Base-by-base conservation (phyloP, 495 filamentous ascomycete species). In the Aspergillus cristatus region DNA sequence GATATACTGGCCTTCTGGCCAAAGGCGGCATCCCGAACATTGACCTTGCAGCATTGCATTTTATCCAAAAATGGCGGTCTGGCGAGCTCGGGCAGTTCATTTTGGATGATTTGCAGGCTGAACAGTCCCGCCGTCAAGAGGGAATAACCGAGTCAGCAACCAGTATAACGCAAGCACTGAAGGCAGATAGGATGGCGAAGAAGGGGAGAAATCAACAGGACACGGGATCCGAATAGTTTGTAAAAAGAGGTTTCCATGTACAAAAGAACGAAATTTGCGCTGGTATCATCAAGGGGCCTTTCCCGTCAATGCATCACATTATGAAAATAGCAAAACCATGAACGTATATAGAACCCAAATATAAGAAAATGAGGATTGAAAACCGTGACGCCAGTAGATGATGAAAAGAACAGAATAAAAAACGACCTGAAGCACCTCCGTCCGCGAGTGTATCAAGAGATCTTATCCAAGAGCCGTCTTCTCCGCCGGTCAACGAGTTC, bases 401-500 rank as follows among this genome's bases (percentile, higher is more conserved):
- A 31, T 25, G 37, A 46, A 41, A 32, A 32, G 31, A 32, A 11
- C 46, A 40, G 45, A 41, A 34, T 45, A 33, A 42, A 14, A 42
- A 42, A 40, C 16, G 18, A 22, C 14, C 15, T 32, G 11, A 38
- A 32, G 33, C 30, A 45, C 31, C 12, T 18, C 14, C 28, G 18
- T 24, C 18, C 29, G 24, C 35, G 42, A 25, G 24, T 12, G 20
- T 16, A 32, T 67, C 58, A 81, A 43, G 79, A 79, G 36, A 88
- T 68, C 61, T 82, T 86, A 42, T 94, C 86, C 53, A 98, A 58
- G 37, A 98, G 64, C 49, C 77, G 80, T 58, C 78, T 70, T 51
- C 82, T 79, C 60, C 88, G 78, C 61, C 88, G 74, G 51, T 97
- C 89, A 18, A 98, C 70, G 38, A 98, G 66, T 59, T 96, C 91